These are phyloP conservation scores for Blastobotrys mokoenaii DNA, from an alignment of 805 yeast species.

Conservation along the genomic window DNA sequence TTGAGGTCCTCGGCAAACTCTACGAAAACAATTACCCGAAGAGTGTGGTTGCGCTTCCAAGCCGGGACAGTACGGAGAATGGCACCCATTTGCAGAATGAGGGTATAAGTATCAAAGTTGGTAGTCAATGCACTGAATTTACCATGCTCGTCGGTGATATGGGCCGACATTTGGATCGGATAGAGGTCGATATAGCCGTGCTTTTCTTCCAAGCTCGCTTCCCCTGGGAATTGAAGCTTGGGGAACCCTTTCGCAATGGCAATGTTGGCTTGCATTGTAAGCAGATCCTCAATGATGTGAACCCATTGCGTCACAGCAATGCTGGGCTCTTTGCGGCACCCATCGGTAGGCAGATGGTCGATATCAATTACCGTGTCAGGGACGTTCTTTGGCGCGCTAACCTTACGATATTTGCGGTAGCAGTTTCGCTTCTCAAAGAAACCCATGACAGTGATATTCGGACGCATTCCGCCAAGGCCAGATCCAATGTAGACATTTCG, in stretches of 20 bases:
- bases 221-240: conserved; percentile 50
- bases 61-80: conserved; percentile 86
- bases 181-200: conserved; percentile 70
- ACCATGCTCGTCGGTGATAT: conserved; percentile 57
- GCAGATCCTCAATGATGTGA: conserved; percentile 79
- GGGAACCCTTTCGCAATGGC: conserved; percentile 90
- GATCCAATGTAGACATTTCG: conserved; percentile 86
- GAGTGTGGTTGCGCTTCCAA: conserved; percentile 70
- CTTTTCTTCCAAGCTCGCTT: conserved; percentile 25
- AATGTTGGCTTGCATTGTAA: conserved; percentile 81
- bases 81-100: conserved; percentile 89
- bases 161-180: conserved; percentile 95
- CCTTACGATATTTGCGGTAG: conserved; percentile 1
- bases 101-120: conserved; percentile 91
- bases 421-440: conserved; percentile 58
- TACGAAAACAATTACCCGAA: conserved; percentile 85
- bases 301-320: conserved; percentile 81
- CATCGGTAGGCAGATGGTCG: conserved; percentile 68
- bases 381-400: not conserved
- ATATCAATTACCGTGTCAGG: conserved; percentile 23
- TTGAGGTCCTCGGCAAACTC: conserved; percentile 62
- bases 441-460: conserved; percentile 88
- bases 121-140: conserved; percentile 52
- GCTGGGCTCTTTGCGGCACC: conserved; percentile 59
- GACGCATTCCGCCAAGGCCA: conserved; percentile 98